phyloP scores from a whole-genome alignment of 2,329 filamentous ascomycete species.

The Aspergillus clavatus region DNA sequence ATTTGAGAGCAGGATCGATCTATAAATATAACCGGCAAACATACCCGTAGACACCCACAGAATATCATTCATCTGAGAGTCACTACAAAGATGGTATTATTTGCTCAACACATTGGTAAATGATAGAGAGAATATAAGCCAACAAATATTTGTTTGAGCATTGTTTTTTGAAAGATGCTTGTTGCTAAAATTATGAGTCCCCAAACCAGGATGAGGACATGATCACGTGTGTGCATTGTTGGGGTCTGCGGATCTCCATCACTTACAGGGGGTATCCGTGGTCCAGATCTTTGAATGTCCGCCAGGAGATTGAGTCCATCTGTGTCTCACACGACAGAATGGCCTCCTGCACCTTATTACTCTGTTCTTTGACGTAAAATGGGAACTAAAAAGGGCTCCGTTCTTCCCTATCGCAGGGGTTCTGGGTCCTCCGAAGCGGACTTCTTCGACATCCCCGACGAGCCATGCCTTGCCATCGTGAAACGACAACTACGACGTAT shows the following conservation, averaged over 20 bases:
- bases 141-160: no score
- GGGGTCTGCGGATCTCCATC: not conserved
- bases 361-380: not conserved
- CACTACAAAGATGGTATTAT: no score
- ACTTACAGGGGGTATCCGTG: no score
- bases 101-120: no score
- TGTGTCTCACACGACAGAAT: not conserved
- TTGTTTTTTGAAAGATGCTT: no score
- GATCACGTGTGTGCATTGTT: no score
- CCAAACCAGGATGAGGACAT: no score
- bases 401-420: slow-evolving; percentile 24
- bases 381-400: slow-evolving; percentile 10
- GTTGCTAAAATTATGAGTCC: no score
- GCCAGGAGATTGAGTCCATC: not conserved
- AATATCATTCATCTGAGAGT: slow-evolving; percentile 1
- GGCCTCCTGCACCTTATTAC: slow-evolving; percentile 2
- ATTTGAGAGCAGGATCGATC: no score
- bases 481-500: slow-evolving; percentile 31
- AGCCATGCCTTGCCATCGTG: slow-evolving; percentile 22
- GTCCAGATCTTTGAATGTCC: not conserved
- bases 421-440: slow-evolving; percentile 31
- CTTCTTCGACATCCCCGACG: slow-evolving; percentile 36
- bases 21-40: no score
- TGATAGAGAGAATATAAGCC: no score
- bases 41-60: no score